A percentile compares a stretch with the other conserved stretches of the same genome.
Conservation (phyloP, 139 green algal species). For the Pseudopediastrum boryanum region DNA sequence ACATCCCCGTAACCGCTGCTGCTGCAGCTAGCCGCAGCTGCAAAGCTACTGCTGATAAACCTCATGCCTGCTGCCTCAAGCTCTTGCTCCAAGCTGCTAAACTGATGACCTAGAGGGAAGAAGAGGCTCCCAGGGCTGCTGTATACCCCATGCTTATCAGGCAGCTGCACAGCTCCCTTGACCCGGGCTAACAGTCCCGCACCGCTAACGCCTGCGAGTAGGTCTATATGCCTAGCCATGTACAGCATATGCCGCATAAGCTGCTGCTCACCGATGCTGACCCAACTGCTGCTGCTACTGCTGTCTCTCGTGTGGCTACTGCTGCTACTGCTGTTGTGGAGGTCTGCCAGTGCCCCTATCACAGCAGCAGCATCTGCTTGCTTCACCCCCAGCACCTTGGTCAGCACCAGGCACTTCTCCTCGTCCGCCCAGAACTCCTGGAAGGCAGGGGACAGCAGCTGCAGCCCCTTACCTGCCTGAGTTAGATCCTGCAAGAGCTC, state of each 20-base stretch:
- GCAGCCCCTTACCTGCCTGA: neutral
- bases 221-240: neutral
- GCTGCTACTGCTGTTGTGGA: slow-evolving; percentile 19
- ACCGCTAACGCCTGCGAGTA: neutral
- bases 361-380: slow-evolving; percentile 8
- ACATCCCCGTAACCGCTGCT: neutral
- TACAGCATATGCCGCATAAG: neutral
- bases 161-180: neutral
- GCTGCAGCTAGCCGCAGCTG: neutral
- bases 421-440: neutral
- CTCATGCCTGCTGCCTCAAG: slow-evolving; percentile 21
- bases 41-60: slow-evolving; percentile 15
- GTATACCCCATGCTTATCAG: neutral
- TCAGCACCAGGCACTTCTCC: neutral
- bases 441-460: neutral
- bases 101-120: neutral
- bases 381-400: neutral
- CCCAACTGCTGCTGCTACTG: neutral
- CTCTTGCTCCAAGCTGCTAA: neutral
- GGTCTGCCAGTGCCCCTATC: neutral
- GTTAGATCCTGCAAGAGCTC: slow-evolving; percentile 5
- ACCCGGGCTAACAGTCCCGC: neutral
- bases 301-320: too few relatives aligned
- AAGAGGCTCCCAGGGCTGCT: neutral
- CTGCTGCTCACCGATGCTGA: slow-evolving; percentile 18